Conservation (phyloP, 306 rosid species). For the Rosa lucieae region DNA sequence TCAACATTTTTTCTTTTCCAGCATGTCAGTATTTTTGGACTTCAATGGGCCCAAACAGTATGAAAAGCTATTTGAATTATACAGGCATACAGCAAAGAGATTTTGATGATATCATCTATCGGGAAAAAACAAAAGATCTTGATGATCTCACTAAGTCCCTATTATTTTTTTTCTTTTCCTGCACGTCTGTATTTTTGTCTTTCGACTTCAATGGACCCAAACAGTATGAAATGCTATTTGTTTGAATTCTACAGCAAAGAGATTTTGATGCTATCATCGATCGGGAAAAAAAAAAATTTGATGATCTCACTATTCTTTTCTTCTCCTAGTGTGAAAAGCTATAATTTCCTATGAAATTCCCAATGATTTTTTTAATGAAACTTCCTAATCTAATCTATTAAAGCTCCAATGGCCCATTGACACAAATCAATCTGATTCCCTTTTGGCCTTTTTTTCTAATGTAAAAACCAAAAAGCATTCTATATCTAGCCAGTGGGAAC, state of each 20-base stretch:
- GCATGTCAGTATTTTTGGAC: background rate
- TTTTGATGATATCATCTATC: background rate
- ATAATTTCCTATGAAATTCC: background rate
- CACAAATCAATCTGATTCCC: slow-evolving; percentile 26
- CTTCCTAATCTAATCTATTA: slow-evolving; percentile 5
- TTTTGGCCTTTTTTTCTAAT: slow-evolving; percentile 12
- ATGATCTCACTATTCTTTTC: background rate
- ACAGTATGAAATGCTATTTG: background rate
- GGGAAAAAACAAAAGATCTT: background rate
- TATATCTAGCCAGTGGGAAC: background rate
- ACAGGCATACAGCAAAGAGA: background rate
- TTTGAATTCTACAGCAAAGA: background rate
- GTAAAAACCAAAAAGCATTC: slow-evolving; percentile 21
- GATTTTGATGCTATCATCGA: background rate
- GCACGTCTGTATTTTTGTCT: background rate
- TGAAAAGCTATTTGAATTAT: background rate
- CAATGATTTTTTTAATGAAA: background rate
- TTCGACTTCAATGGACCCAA: background rate
- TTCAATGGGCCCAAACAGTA: background rate
- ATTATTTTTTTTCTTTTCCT: too few species aligned
- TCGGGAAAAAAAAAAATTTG: background rate
- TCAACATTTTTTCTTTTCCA: too few species aligned
- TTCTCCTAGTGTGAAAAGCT: slow-evolving; percentile 19
- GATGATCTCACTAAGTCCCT: background rate
- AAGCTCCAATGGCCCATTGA: slow-evolving; percentile 16